Evolutionary conservation across 1,284 basidiomycete genomes (phyloP), one percentile per base, ranked within the genome.

Genomic region (Ganoderma leucocontextum): DNA sequence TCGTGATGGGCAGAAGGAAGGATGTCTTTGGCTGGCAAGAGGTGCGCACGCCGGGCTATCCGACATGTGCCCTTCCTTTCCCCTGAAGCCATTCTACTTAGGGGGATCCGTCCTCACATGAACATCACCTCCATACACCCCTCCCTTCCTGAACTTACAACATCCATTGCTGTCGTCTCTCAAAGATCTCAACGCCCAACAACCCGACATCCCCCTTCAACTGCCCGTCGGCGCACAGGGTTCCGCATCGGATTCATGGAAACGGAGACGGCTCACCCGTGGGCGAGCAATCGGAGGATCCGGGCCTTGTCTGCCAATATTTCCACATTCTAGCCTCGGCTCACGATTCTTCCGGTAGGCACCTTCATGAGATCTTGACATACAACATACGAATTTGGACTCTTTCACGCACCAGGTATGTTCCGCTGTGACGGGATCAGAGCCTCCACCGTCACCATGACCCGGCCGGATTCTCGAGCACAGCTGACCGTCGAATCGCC

Each of bases 31-130:
- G 10, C 47, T 25, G 22, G 60, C 33, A 42, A 52, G 53, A 35
- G n/a, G 9, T n/a, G 49, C 29, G 58, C 41, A 38, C 59, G 10
- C 62, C 67, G 62, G 61, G 41, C 65, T 59, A 59, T 62, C 67
- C 67, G 67, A 55, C 62, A 64, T 41, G 29, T 55, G 47, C 64
- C 29, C 66, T 71, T 69, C 67, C 66, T 65, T 65, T 68, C 39
- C 67, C 70, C 67, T 67, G 67, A 25, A 12, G 53, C 33, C 35
- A 36, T 33, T 47, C 58, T 60, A 29, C 29, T 29, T 29, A 55
- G 53, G 41, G 60, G 59, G 55, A 39, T 63, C 63, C 52, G 10
- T 25, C 68, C 62, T 70, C 71, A 72, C 71, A 72, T 72, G 71
- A 10, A 39, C 67, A 58, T 6, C 58, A 41, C 41, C 58, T 38